Conservation (phyloP, 2,329 filamentous ascomycete genomes). For the Neofusicoccum laricinum region DNA sequence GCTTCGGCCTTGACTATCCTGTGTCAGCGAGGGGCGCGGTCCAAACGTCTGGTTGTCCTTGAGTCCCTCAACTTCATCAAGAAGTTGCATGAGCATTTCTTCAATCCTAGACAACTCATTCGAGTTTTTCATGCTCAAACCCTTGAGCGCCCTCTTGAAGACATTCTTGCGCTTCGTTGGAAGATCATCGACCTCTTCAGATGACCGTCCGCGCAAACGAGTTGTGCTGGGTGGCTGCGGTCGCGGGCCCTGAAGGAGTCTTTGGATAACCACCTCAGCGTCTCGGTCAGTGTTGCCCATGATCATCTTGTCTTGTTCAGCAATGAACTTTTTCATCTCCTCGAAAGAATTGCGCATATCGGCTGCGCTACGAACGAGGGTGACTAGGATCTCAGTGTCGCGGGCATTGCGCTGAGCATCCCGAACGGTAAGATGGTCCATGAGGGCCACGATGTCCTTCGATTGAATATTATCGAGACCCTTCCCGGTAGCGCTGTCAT, state of each 20-base stretch:
- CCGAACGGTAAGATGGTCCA: conserved; percentile 97
- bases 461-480: conserved; percentile 91
- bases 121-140: conserved; percentile 80
- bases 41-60: conserved; percentile 39
- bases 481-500: conserved; percentile 82
- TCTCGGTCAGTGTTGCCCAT: conserved; percentile 84
- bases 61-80: conserved; percentile 80
- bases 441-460: conserved; percentile 92
- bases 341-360: conserved; percentile 98
- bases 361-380: conserved; percentile 86
- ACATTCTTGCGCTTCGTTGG: conserved; percentile 84
- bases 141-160: conserved; percentile 91
- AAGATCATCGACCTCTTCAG: conserved; percentile 55
- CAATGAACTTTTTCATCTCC: conserved; percentile 89
- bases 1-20: conserved; percentile 43
- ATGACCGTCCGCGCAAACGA: conserved; percentile 31
- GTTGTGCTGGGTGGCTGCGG: conserved; percentile 61
- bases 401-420: conserved; percentile 94
- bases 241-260: conserved; percentile 78
- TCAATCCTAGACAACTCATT: conserved; percentile 81
- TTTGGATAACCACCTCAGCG: conserved; percentile 80
- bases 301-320: conserved; percentile 84
- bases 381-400: conserved; percentile 93
- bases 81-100: conserved; percentile 72
- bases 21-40: conserved; percentile 22